phyloP scores from a whole-genome alignment of 192 early-diverging fungal genomes.

The Podila epigama region DNA sequence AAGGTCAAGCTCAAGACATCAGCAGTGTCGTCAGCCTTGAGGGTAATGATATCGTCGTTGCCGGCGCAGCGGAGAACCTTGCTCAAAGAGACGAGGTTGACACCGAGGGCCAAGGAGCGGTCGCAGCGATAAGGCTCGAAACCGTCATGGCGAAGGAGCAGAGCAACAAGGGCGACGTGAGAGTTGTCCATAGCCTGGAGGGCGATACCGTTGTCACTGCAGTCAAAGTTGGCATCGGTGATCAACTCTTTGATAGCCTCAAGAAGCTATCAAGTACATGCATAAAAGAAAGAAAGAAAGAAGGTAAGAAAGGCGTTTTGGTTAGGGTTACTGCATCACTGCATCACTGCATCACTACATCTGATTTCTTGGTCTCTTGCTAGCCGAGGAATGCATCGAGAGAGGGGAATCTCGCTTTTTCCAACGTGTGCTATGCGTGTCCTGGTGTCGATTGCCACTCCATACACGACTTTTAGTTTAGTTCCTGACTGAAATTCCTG shows the following conservation, averaged over 20 bases:
- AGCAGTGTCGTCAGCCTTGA: slow-evolving; percentile 87
- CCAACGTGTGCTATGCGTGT: no score
- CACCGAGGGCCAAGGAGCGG: slow-evolving; percentile 87
- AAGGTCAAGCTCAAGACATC: slow-evolving; percentile 83
- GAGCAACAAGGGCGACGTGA: slow-evolving; percentile 92
- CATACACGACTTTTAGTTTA: no score
- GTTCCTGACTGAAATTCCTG: no score
- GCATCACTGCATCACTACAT: no score
- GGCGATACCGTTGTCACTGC: slow-evolving; percentile 91
- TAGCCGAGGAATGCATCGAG: no score
- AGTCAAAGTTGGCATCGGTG: slow-evolving; percentile 97
- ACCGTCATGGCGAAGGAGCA: slow-evolving; percentile 81
- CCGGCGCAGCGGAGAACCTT: slow-evolving; percentile 95
- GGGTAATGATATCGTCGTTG: slow-evolving; percentile 90
- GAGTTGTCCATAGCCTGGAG: slow-evolving; percentile 99
- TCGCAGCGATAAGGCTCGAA: slow-evolving; percentile 93
- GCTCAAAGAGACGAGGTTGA: slow-evolving; percentile 83
- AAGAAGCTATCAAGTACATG: slow-evolving; percentile 56
- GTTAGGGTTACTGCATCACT: no score
- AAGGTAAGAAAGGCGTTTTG: not conserved
- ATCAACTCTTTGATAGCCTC: slow-evolving; percentile 99
- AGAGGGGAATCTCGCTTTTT: no score
- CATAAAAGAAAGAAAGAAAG: no score
- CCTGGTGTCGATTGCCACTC: no score
- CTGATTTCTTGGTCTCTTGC: no score